Conservation (phyloP, 805 yeast species). For the Candida ponderosae region DNA sequence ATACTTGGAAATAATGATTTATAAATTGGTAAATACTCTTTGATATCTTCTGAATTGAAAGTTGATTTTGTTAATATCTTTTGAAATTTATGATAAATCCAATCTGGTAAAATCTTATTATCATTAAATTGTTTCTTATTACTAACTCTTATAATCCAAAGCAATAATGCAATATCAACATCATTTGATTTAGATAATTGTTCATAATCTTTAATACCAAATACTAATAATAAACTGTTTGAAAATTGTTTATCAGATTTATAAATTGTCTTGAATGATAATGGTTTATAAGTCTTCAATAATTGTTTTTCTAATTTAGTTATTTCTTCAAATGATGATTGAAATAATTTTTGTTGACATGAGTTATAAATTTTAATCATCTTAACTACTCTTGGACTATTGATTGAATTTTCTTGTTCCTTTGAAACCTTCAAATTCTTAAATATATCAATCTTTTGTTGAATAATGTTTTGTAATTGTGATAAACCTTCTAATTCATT, state of each 20-base stretch:
- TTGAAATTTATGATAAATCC: conserved; percentile 35
- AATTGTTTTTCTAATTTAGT: conserved; percentile 38
- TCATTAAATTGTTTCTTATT: conserved; percentile 33
- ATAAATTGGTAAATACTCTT: conserved; percentile 46
- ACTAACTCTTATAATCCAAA: conserved; percentile 56
- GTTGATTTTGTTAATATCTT: conserved; percentile 28
- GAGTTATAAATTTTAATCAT: conserved; percentile 35
- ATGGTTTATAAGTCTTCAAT: conserved; percentile 33
- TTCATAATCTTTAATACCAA: conserved; percentile 50
- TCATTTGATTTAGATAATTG: conserved; percentile 38
- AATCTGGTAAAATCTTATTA: conserved; percentile 34
- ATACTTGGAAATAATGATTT: conserved; percentile 44
- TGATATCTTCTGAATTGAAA: conserved; percentile 44
- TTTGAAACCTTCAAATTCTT: conserved; percentile 21
- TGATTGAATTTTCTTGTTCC: background rate
- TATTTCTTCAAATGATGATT: conserved; percentile 34
- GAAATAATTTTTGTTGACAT: conserved; percentile 42
- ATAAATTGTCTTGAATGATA: conserved; percentile 51
- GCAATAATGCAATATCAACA: conserved; percentile 49
- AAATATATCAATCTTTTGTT: conserved; percentile 37
- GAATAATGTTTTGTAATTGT: conserved; percentile 43
- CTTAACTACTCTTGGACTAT: conserved; percentile 2
- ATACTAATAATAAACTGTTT: conserved; percentile 43
- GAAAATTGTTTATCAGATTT: conserved; percentile 47
- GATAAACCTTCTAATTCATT: conserved; percentile 55